Evolutionary conservation across 805 yeast species (phyloP), one percentile per base, ranked within the genome.

Genomic region (Huiozyma naganishii): DNA sequence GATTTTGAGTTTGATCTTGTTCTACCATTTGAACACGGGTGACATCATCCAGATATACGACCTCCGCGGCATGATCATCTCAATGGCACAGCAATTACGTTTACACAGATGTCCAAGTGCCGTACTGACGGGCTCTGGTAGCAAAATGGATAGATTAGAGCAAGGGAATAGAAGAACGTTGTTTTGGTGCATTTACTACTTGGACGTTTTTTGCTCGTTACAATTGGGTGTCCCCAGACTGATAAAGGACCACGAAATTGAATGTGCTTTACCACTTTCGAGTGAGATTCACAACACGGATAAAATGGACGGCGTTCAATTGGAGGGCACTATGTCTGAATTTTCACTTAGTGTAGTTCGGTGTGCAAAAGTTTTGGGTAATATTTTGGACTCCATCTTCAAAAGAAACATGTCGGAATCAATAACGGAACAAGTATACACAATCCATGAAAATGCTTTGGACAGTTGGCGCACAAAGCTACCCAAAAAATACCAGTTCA

Each of bases 61-160:
- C 42, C 69, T 83, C 36, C 71, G 95, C 46, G 89, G 90, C 37
- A 70, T 79, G 51, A 79, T 82, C 6, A 76, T 82, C 9, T 79
- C 87, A 28, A 83, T 85, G 89, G 80, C 89, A 5, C 94, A 85
- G 53, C 92, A 87, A 52, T 66, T 88, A 42, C 74, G 96, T 52
- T 67, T 88, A 38, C 95, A 87, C 58, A 71, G 94, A 52, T 83
- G 95, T 61, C 95, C 95, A 7, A 79, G 89, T 5, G 90, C 90
- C 0, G 88, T 85, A 4, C 65, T 82, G 41, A 76, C 78, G 3
- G 71, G 72, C n/a, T 71, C 70, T 45, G 90, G 90, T 1, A 71
- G 82, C 2, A 74, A 75, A 32, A 75, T 83, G 38, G 73, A 79
- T 27, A 74, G 72, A 50, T 70, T 77, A 47, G 89, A 82, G 66